Evolutionary conservation across 305 asterid species (phyloP).

Genomic region (Fraxinus floribunda): DNA sequence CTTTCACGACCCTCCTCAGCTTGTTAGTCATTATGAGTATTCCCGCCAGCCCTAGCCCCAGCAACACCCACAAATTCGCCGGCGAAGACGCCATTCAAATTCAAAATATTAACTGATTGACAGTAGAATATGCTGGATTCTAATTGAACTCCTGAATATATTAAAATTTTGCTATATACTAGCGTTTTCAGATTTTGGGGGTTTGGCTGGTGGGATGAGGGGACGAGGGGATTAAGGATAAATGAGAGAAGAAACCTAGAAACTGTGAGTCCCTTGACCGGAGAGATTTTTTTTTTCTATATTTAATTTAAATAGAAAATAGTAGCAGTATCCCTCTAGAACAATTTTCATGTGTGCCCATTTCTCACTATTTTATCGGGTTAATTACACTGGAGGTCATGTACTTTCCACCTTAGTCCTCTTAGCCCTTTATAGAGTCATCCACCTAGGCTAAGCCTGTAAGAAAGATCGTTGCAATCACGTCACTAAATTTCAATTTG

Average conservation of each 20-base stretch:
- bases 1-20: constrained; percentile 69
- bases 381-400: neutral
- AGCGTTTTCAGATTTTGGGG: neutral
- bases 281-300: too few species aligned
- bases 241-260: neutral
- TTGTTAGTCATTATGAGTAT: constrained; percentile 77
- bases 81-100: constrained; percentile 61
- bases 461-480: neutral
- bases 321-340: neutral
- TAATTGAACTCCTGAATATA: neutral
- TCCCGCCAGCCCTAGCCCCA: constrained; percentile 97
- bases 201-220: neutral
- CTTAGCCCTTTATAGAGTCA: neutral
- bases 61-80: constrained; percentile 82
- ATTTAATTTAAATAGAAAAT: too few species aligned
- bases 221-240: neutral
- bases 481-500: neutral
- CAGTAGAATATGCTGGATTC: neutral
- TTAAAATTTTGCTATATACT: neutral
- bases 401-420: neutral
- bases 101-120: neutral
- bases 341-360: neutral
- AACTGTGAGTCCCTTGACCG: neutral
- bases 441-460: neutral
- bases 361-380: neutral